Conservation (phyloP, 108 stramenopile genomes). For the Poteriospumella lacustris region DNA sequence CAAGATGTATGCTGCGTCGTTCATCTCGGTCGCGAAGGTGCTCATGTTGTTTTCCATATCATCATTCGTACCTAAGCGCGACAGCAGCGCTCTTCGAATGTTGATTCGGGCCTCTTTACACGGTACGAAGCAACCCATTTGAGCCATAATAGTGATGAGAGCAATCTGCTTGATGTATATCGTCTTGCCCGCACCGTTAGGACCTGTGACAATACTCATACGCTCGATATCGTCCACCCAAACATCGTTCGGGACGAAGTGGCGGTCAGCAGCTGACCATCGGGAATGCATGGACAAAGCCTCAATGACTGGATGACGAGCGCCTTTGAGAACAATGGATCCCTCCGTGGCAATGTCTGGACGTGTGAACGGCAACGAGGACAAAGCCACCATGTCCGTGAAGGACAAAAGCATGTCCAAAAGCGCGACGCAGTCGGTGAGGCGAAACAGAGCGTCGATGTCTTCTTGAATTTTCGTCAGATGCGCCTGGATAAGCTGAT, state of each 20-base stretch:
- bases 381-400: constrained; percentile 38
- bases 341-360: constrained; percentile 32
- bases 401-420: constrained; percentile 44
- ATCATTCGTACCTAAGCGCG: constrained; percentile 41
- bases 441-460: constrained; percentile 37
- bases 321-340: constrained; percentile 35
- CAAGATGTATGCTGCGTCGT: constrained; percentile 58
- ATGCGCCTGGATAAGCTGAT: constrained; percentile 36
- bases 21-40: constrained; percentile 45
- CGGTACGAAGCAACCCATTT: constrained; percentile 49
- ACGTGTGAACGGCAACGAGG: constrained; percentile 32
- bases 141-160: constrained; percentile 42
- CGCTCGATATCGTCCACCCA: constrained; percentile 38
- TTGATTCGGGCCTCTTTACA: constrained; percentile 35
- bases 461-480: constrained; percentile 25
- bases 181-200: constrained; percentile 47
- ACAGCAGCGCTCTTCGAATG: constrained; percentile 32
- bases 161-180: constrained; percentile 32
- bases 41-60: constrained; percentile 53
- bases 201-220: constrained; percentile 39
- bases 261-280: constrained; percentile 30
- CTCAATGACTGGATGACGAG: constrained; percentile 41
- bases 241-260: constrained; percentile 42
- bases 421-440: constrained; percentile 41
- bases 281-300: neutral